phyloP scores from a whole-genome alignment of 345 rosid genomes.

The Eucalyptus dawsonii region DNA sequence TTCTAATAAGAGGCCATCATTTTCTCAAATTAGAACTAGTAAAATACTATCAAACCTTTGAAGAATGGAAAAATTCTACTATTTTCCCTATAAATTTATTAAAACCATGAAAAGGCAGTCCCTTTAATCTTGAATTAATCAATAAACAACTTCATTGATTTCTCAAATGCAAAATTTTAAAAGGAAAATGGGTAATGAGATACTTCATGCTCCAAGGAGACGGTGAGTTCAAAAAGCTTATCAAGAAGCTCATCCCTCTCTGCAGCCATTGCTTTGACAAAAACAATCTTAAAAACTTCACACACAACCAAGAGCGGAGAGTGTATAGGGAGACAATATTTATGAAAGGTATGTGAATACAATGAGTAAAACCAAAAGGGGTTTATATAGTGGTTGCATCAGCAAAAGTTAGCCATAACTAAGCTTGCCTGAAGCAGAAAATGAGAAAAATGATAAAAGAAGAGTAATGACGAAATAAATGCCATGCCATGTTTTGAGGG shows the following conservation, averaged over 20 bases:
- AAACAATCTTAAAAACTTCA: neutral
- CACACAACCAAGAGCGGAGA: neutral
- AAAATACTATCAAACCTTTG: neutral
- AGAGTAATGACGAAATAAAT: neutral
- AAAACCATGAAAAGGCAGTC: neutral
- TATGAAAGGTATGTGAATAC: neutral
- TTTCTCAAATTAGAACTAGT: neutral
- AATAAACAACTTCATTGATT: neutral
- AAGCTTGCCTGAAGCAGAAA: neutral
- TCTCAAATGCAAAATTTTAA: neutral
- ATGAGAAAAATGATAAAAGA: neutral
- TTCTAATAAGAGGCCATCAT: neutral
- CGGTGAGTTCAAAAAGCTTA: neutral
- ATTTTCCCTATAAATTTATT: neutral
- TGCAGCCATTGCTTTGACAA: neutral
- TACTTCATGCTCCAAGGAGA: neutral
- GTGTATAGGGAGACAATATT: neutral
- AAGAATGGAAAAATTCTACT: neutral
- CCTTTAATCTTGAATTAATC: neutral
- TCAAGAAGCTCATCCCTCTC: neutral
- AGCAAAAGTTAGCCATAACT: neutral
- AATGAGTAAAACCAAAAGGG: neutral
- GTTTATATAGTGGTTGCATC: neutral
- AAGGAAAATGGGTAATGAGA: neutral
- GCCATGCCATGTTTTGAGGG: neutral